Conservation (phyloP, 768 basidiomycete species). For the Kwoniella dendrophila region DNA sequence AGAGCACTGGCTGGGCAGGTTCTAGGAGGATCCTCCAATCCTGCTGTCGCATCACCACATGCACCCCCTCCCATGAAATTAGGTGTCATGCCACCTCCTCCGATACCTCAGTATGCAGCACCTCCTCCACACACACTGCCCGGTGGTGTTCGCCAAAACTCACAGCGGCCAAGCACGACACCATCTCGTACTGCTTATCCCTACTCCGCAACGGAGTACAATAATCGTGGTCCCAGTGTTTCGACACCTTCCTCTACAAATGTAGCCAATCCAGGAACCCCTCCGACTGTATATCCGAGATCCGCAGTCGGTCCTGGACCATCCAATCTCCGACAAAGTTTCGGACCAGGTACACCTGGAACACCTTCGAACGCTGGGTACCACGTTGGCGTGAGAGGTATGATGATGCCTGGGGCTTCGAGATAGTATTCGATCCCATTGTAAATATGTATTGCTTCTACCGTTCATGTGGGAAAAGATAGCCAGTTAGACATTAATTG, state of each 20-base stretch:
- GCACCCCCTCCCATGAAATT: slow-evolving; percentile 15
- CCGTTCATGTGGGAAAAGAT: too few species aligned
- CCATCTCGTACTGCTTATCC: slow-evolving; percentile 10
- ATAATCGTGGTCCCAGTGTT: not conserved
- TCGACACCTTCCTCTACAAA: not conserved
- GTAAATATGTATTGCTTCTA: too few species aligned
- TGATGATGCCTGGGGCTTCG: not conserved
- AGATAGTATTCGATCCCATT: too few species aligned
- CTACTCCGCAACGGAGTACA: not conserved
- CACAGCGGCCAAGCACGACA: slow-evolving; percentile 1
- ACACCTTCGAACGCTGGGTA: not conserved
- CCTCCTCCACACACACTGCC: slow-evolving; percentile 26
- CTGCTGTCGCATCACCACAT: slow-evolving; percentile 10
- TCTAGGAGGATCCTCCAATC: slow-evolving; percentile 13
- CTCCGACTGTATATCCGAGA: slow-evolving; percentile 22
- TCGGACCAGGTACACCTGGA: slow-evolving; percentile 28
- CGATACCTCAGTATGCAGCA: slow-evolving; percentile 3
- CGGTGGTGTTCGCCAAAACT: not conserved
- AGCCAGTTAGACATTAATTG: too few species aligned
- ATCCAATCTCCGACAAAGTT: slow-evolving; percentile 42
- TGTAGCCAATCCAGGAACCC: not conserved
- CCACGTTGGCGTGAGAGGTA: not conserved
- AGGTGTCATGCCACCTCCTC: slow-evolving; percentile 24
- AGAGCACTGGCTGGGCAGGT: slow-evolving; percentile 11
- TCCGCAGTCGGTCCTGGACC: slow-evolving; percentile 37